Base-by-base conservation (phyloP, 148 eudicot genomes). In the Fagopyrum tataricum region DNA sequence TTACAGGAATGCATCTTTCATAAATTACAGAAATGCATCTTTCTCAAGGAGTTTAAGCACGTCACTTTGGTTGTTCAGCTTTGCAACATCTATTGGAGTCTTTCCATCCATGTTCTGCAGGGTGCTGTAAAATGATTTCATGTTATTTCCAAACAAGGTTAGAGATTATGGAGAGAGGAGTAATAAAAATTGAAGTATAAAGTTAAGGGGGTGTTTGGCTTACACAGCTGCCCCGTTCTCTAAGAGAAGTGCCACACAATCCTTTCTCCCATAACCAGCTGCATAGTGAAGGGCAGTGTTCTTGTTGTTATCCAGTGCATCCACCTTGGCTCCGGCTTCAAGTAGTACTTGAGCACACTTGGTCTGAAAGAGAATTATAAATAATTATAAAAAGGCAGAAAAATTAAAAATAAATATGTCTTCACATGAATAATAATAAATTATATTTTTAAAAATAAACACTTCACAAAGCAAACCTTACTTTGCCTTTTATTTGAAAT, bases 271-370 rank as follows among this genome's bases (percentile, higher is more conserved):
- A 76, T 93, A 93, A 44, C 98, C 98, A 76, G 98, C 97, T 39
- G 98, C 98, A 84, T 93, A 93, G 74, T 93, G 98, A 67, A 93
- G 98, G 17, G 98, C 95, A 37, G 97, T 93, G 79, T 93, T 93
- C 80, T 89, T 93, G 77, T 91, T 93, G 85, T 93, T 91, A 77
- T 93, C 98, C 78, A 93, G 75, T 70, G 95, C 91, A 83, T 93
- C 98, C 68, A 91, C 98, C 76, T 86, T 81, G 56, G 92, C 98
- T 23, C 98, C 97, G 56, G 91, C 91, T 70, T 91, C 98, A 23
- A 93, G 84, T 73, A 93, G 98, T 58, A 85, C 82, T 78, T 89
- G 91, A 23, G 95, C 91, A 83, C 92, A 91, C 81, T 89, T 85
- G 59, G 79, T 86, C 98, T 93, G 88, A 20, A 52, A n/a, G 58